phyloP scores from a whole-genome alignment of 2,329 filamentous ascomycete genomes.

The Trichophyton benhamiae region DNA sequence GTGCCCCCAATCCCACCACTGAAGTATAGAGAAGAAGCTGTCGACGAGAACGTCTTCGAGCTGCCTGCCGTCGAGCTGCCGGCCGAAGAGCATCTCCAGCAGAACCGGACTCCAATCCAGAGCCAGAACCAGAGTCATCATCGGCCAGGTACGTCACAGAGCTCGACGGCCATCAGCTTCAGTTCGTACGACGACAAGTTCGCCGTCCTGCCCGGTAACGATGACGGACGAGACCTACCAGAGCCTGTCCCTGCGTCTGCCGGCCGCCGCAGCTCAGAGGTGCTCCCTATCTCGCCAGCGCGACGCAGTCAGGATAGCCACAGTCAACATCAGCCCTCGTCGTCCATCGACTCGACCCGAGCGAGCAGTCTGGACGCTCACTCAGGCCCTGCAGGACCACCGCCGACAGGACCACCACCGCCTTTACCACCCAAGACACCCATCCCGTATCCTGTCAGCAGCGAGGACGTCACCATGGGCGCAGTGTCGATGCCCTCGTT shows the following conservation, averaged over 20 bases:
- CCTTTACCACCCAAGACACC: constrained; percentile 69
- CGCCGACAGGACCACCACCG: constrained; percentile 39
- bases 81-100: constrained; percentile 38
- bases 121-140: not conserved
- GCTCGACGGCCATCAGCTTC: constrained; percentile 16
- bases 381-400: constrained; percentile 1
- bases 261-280: constrained; percentile 21
- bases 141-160: constrained; percentile 16
- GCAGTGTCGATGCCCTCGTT: constrained; percentile 22
- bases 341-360: constrained; percentile 19
- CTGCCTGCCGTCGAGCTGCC: constrained; percentile 46
- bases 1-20: constrained; percentile 6
- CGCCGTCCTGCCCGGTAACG: constrained; percentile 45
- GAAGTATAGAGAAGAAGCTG: constrained; percentile 5
- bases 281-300: constrained; percentile 18
- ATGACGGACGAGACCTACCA: constrained; percentile 36
- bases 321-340: constrained; percentile 7
- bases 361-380: constrained; percentile 23
- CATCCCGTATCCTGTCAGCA: constrained; percentile 41
- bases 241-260: constrained; percentile 23
- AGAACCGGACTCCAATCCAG: constrained; percentile 18
- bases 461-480: constrained; percentile 11
- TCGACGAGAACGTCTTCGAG: constrained; percentile 20
- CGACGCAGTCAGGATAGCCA: constrained; percentile 27
- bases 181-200: constrained; percentile 57